Conservation (phyloP, 1,139 yeast genomes). For the Hyphopichia khmerensis region DNA sequence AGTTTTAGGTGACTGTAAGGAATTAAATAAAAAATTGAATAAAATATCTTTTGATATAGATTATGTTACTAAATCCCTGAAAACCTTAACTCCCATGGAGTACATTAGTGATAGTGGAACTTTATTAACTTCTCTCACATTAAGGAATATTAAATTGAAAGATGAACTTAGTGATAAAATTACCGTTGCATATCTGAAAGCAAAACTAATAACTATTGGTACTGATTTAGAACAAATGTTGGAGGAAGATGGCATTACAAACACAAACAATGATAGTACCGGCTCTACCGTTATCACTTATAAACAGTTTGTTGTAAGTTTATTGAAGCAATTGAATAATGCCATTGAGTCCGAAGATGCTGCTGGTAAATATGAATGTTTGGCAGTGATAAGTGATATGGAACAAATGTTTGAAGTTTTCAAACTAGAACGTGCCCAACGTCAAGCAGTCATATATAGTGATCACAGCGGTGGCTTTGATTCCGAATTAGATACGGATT, state of each 20-base stretch:
- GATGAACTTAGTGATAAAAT: slow-evolving; percentile 49
- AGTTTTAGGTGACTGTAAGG: slow-evolving; percentile 49
- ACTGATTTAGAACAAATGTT: slow-evolving; percentile 50
- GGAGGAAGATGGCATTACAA: slow-evolving; percentile 10
- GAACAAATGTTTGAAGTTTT: slow-evolving; percentile 60
- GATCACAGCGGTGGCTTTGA: slow-evolving; percentile 5
- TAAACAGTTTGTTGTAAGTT: slow-evolving; percentile 49
- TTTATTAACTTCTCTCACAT: slow-evolving; percentile 47
- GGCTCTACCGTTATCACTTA: slow-evolving; percentile 45
- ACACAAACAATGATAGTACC: slow-evolving; percentile 11
- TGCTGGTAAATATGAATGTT: slow-evolving; percentile 54
- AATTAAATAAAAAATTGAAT: slow-evolving; percentile 40
- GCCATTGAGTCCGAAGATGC: slow-evolving; percentile 50
- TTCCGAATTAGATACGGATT: neutral
- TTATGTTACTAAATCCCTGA: slow-evolving; percentile 41
- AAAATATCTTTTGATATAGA: slow-evolving; percentile 48
- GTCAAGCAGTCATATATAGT: slow-evolving; percentile 6
- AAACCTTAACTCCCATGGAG: slow-evolving; percentile 44
- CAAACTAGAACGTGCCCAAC: slow-evolving; percentile 29
- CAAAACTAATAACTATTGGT: slow-evolving; percentile 55
- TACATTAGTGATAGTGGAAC: slow-evolving; percentile 60
- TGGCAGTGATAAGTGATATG: slow-evolving; percentile 59
- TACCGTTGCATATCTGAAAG: slow-evolving; percentile 55
- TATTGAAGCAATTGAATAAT: slow-evolving; percentile 51
- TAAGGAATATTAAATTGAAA: slow-evolving; percentile 50